Evolutionary conservation across 768 basidiomycete genomes (phyloP).

Genomic region (Sporobolomyces phaffii): DNA sequence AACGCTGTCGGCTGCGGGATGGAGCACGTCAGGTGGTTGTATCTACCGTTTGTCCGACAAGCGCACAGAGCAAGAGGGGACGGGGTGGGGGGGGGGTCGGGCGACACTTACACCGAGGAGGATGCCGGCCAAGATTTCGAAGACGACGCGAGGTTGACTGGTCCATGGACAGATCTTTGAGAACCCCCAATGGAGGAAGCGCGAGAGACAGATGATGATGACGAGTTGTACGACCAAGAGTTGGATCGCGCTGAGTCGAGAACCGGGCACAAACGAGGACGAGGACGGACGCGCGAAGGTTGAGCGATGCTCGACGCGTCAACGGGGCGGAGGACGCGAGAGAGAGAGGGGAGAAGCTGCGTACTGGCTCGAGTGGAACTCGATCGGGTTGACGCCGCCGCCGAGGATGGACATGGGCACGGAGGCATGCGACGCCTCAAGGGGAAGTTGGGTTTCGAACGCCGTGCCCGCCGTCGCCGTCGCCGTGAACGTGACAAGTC

Average conservation of each 20-base stretch:
- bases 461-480: slow-evolving; percentile 4
- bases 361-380: slow-evolving; percentile 16
- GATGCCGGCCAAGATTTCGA: slow-evolving; percentile 51
- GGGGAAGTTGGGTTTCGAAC: background rate
- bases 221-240: slow-evolving; percentile 41
- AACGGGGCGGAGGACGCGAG: background rate
- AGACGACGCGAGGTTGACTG: slow-evolving; percentile 81
- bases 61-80: too few species aligned
- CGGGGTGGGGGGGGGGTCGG: too few species aligned
- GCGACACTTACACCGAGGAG: too few species aligned
- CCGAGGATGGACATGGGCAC: slow-evolving; percentile 1
- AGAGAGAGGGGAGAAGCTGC: background rate
- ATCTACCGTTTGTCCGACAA: too few species aligned
- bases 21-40: too few species aligned
- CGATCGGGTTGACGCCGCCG: slow-evolving; percentile 6
- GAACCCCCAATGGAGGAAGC: slow-evolving; percentile 54
- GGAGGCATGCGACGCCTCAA: background rate
- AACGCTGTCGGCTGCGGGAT: slow-evolving; percentile 52
- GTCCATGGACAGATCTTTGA: slow-evolving; percentile 55
- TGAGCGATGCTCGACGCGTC: background rate
- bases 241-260: slow-evolving; percentile 32
- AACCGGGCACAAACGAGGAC: too few species aligned
- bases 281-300: background rate
- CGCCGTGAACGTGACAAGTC: slow-evolving; percentile 1
- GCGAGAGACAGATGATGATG: slow-evolving; percentile 71